Base-by-base conservation (phyloP, 768 basidiomycete species). In the Gymnopilus junonius region DNA sequence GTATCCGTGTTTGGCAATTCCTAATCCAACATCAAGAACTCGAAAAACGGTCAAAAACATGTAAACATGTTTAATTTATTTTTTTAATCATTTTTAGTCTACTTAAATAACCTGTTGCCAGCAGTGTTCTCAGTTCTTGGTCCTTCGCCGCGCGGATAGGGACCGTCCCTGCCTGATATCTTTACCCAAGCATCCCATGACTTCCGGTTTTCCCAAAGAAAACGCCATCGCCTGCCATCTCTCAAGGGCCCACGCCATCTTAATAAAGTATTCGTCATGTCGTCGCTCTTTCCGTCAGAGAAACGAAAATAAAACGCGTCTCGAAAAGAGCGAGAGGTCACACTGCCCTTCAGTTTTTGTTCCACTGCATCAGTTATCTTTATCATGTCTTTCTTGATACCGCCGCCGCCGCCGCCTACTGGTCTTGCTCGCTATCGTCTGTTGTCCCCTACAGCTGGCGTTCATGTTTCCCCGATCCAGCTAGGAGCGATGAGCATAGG, bases 401-500 rank as follows among this genome's bases (percentile, higher is more conserved):
- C 65, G 37, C 65, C 67, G 1, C 70, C 73, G 2, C 65, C 69
- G 40, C 77, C 76, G 4, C 57, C 71, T 10, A 75, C 78, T 6
- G 69, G 70, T 11, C 77, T 80, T 14, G 78, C 76, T 17, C 74
- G 71, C 8, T 79, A 80, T 46, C 76, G 78, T 7, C 61, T 66
- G 3, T 67, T 82, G 21, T 77, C 77, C 0, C 75, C 80, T 4
- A 58, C 64, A 37, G 79, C 80, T 32, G 76, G 77, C 0, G 71
- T 82, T 4, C 77, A 77, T 59, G 81, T 82, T 15, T 83, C 82
- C 0, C 81, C 80, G 2, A 67, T 83, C 8, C 74, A 75, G 53
- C 74, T 83, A 1, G 82, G 82, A 23, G 82, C 73, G 1, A 76
- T 76, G 77, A 80, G 74, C 67, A 80, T 82, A 31, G 81, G 81